Percentiles rank a stretch among this genome's conserved stretches.
These are phyloP conservation scores for Leccinellum albellum DNA, from an alignment of 768 basidiomycete genomes.

Conservation along the genomic window DNA sequence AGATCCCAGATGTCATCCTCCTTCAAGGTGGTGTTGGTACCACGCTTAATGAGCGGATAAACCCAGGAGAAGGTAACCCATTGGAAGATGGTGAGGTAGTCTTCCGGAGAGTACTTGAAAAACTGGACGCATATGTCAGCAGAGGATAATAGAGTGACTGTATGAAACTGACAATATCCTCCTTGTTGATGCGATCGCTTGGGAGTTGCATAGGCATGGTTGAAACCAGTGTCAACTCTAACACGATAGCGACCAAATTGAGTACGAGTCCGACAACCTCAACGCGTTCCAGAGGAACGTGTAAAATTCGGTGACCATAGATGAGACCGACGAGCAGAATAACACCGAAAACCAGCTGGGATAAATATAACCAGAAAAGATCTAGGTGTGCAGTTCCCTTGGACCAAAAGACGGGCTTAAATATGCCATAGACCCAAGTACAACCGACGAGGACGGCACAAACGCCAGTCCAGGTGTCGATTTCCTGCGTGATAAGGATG, in stretches of 20 bases:
- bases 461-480: slow-evolving; percentile 32
- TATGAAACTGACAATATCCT: slow-evolving; percentile 55
- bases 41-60: slow-evolving; percentile 55
- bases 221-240: slow-evolving; percentile 46
- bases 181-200: slow-evolving; percentile 43
- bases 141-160: background rate
- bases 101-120: slow-evolving; percentile 50
- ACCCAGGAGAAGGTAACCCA: slow-evolving; percentile 77
- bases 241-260: slow-evolving; percentile 44
- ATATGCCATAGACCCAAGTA: slow-evolving; percentile 65
- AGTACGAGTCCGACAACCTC: slow-evolving; percentile 25
- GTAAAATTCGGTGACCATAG: slow-evolving; percentile 48
- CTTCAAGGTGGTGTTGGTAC: slow-evolving; percentile 50
- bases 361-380: slow-evolving; percentile 54
- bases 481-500: slow-evolving; percentile 38
- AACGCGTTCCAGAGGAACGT: slow-evolving; percentile 37
- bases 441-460: slow-evolving; percentile 46
- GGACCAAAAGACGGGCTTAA: slow-evolving; percentile 51
- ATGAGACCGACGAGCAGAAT: slow-evolving; percentile 52
- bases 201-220: slow-evolving; percentile 70
- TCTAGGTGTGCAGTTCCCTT: slow-evolving; percentile 59
- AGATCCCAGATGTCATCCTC: slow-evolving; percentile 72
- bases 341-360: slow-evolving; percentile 43
- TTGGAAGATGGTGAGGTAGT: slow-evolving; percentile 66
- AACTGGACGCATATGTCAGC: slow-evolving; percentile 13